Percentiles rank a stretch among this genome's conserved stretches.
Conservation (phyloP, 352 stramenopile species). For the Phytophthora multivora region DNA sequence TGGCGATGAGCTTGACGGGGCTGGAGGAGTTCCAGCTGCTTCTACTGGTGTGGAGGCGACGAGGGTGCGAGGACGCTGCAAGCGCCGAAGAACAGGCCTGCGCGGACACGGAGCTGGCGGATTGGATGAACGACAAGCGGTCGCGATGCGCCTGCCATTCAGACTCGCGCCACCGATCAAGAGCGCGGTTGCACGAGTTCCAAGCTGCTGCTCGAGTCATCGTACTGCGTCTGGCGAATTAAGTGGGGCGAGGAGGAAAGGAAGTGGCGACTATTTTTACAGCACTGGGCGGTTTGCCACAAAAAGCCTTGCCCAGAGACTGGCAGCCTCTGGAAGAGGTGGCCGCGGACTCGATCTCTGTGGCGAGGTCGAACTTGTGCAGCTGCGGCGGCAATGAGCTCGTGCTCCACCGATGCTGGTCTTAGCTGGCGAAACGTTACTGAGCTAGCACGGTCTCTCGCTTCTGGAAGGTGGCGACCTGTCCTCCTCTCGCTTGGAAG, state of each 20-base stretch:
- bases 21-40: background rate
- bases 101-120: constrained; percentile 25
- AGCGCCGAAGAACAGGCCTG: constrained; percentile 33
- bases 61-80: constrained; percentile 23
- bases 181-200: constrained; percentile 47
- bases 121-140: constrained; percentile 56
- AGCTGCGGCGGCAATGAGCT: no score
- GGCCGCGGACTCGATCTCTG: no score
- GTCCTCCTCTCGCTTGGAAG: no score
- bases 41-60: constrained; percentile 28
- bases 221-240: background rate
- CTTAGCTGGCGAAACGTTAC: no score
- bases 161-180: constrained; percentile 47
- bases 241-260: no score
- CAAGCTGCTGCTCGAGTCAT: constrained; percentile 42
- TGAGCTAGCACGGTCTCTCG: no score
- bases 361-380: no score
- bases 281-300: no score
- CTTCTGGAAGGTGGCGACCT: no score
- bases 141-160: constrained; percentile 47
- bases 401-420: no score
- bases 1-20: constrained; percentile 24
- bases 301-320: no score
- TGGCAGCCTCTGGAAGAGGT: no score
- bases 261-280: constrained; percentile 8